phyloP scores from a whole-genome alignment of 495 filamentous ascomycete genomes.

The Letharia lupina region DNA sequence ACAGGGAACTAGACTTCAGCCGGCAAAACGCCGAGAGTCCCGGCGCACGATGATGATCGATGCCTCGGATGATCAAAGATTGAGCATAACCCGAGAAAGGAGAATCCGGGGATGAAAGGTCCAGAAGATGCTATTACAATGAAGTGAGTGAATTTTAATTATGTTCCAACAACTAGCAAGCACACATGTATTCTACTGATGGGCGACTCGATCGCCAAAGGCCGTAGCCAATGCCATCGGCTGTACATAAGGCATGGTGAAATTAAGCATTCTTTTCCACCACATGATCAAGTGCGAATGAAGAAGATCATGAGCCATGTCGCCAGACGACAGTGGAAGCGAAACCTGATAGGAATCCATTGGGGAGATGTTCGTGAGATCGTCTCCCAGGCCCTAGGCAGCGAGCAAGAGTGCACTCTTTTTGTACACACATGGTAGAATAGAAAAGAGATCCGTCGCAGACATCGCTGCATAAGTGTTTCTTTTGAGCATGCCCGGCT shows the following conservation, averaged over 20 bases:
- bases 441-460: slow-evolving; percentile 11
- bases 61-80: too few relatives aligned
- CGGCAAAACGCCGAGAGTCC: not conserved
- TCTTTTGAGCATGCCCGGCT: not conserved
- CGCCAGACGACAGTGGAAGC: not conserved
- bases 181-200: slow-evolving; percentile 6
- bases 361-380: slow-evolving; percentile 6
- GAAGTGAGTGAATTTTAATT: slow-evolving; percentile 5
- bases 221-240: slow-evolving; percentile 16
- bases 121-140: not conserved
- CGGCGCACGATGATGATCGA: not conserved
- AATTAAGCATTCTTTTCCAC: slow-evolving; percentile 6
- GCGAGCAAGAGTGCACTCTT: slow-evolving; percentile 9
- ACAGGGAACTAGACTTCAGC: not conserved
- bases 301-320: slow-evolving; percentile 5
- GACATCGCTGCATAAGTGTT: slow-evolving; percentile 15
- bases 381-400: slow-evolving; percentile 6
- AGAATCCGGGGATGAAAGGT: not conserved
- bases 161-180: slow-evolving; percentile 10
- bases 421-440: slow-evolving; percentile 4
- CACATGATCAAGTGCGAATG: slow-evolving; percentile 8
- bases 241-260: slow-evolving; percentile 8
- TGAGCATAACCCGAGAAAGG: not conserved
- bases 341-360: not conserved
- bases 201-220: slow-evolving; percentile 10